Evolutionary conservation across 768 basidiomycete genomes (phyloP).

Genomic region (Tricholoma saponaceum): DNA sequence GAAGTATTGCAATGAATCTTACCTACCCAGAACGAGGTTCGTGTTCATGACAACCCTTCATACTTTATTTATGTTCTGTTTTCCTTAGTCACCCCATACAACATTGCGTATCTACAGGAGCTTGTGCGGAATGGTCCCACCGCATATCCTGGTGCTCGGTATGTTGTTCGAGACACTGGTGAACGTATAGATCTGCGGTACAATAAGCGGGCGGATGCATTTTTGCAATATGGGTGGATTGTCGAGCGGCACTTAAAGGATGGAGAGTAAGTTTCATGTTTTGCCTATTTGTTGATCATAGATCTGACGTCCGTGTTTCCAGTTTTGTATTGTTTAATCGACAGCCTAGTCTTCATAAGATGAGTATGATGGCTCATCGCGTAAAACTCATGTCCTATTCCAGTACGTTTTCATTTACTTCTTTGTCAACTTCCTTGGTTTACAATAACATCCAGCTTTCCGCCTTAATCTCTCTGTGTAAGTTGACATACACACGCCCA

Average conservation of each 20-base stretch:
- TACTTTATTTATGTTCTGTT: conserved; percentile 5
- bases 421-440: not conserved
- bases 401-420: conserved; percentile 51
- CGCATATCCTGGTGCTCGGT: conserved; percentile 92
- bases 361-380: conserved; percentile 99
- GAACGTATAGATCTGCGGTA: conserved; percentile 96
- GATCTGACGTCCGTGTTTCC: conserved; percentile 5
- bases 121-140: conserved; percentile 94
- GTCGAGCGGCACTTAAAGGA: conserved; percentile 97
- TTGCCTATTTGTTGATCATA: not conserved
- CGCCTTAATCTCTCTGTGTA: conserved; percentile 97
- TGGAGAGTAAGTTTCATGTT: conserved; percentile 75
- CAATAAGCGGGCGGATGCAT: conserved; percentile 93
- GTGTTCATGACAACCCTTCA: conserved; percentile 12
- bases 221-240: conserved; percentile 97
- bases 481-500: conserved; percentile 29
- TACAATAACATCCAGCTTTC: conserved; percentile 60
- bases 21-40: conserved; percentile 95
- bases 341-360: conserved; percentile 97
- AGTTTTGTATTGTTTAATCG: conserved; percentile 96
- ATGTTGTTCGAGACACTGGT: conserved; percentile 95
- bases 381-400: conserved; percentile 98
- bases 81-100: conserved; percentile 87
- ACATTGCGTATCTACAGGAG: conserved; percentile 90
- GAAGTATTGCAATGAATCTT: conserved; percentile 93